Conservation (phyloP, 2,329 filamentous ascomycete species). For the Diaporthe sp. region DNA sequence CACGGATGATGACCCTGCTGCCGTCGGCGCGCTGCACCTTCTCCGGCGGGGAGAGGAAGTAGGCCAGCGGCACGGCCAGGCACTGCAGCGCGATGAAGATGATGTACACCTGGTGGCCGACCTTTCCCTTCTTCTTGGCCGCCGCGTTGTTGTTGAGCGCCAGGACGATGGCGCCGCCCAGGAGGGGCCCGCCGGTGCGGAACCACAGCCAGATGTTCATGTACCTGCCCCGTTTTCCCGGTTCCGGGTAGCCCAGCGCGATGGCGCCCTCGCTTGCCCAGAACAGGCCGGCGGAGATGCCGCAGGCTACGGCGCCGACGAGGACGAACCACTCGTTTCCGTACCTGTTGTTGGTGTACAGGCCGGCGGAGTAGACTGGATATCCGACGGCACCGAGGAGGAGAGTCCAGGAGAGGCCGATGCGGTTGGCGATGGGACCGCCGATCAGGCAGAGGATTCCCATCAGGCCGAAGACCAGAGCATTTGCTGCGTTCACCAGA, state of each 20-base stretch:
- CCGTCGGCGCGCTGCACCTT: slow-evolving; percentile 60
- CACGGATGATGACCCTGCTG: slow-evolving; percentile 49
- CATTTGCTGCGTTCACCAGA: slow-evolving; percentile 35
- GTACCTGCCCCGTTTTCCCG: slow-evolving; percentile 69
- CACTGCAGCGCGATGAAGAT: slow-evolving; percentile 63
- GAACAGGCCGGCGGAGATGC: slow-evolving; percentile 74
- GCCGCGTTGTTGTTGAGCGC: slow-evolving; percentile 58
- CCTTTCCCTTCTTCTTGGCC: slow-evolving; percentile 50
- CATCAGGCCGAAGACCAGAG: slow-evolving; percentile 36
- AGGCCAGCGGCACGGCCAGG: slow-evolving; percentile 56
- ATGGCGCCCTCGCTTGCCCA: slow-evolving; percentile 79
- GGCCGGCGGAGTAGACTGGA: slow-evolving; percentile 73
- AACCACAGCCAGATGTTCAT: slow-evolving; percentile 65
- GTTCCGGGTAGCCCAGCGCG: slow-evolving; percentile 74
- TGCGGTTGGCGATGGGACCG: slow-evolving; percentile 34
- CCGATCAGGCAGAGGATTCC: slow-evolving; percentile 24
- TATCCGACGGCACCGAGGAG: slow-evolving; percentile 52
- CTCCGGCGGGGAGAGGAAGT: slow-evolving; percentile 59
- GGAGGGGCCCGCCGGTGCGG: slow-evolving; percentile 57
- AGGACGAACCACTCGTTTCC: slow-evolving; percentile 74
- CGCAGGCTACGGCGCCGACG: slow-evolving; percentile 72
- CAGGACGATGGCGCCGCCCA: slow-evolving; percentile 64
- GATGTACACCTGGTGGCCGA: slow-evolving; percentile 57
- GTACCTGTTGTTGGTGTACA: slow-evolving; percentile 76
- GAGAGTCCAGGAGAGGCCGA: slow-evolving; percentile 28